Conservation (phyloP, 2,329 filamentous ascomycete genomes). For the Diplodia corticola region DNA sequence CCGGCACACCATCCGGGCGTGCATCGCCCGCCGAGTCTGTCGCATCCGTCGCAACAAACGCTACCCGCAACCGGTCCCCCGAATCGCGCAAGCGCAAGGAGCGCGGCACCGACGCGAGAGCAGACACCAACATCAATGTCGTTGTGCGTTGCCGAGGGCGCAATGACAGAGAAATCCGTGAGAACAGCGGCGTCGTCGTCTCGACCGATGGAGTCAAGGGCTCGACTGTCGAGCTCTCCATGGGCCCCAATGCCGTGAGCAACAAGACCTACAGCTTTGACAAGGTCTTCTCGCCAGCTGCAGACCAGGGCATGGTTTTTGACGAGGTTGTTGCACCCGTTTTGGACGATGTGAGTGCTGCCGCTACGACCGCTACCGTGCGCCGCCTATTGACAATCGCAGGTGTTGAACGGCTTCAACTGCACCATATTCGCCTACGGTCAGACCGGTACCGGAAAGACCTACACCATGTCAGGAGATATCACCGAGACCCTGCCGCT, state of each 20-base stretch:
- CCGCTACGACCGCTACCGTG: background rate
- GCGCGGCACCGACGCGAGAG: constrained; percentile 71
- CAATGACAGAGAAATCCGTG: constrained; percentile 86
- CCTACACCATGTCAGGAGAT: constrained; percentile 98
- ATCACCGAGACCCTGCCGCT: constrained; percentile 89
- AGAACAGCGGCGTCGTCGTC: constrained; percentile 93
- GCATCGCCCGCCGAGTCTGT: constrained; percentile 72
- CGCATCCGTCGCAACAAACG: constrained; percentile 53
- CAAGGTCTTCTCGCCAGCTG: constrained; percentile 92
- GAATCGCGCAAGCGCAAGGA: constrained; percentile 74
- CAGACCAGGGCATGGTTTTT: constrained; percentile 90
- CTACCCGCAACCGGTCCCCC: constrained; percentile 49
- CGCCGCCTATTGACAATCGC: background rate
- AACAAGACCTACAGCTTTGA: constrained; percentile 98
- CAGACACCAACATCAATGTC: constrained; percentile 97
- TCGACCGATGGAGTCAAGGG: constrained; percentile 86
- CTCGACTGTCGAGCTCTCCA: constrained; percentile 78
- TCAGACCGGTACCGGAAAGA: constrained; percentile 97
- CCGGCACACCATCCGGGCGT: constrained; percentile 52
- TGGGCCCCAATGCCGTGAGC: constrained; percentile 88
- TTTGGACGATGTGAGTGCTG: constrained; percentile 72
- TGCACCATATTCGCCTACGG: constrained; percentile 99
- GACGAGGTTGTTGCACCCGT: constrained; percentile 95
- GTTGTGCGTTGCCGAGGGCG: constrained; percentile 92
- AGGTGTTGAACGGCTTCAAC: constrained; percentile 95